Evolutionary conservation across 2,329 filamentous ascomycete genomes (phyloP).

Genomic region (Trichophyton simii): DNA sequence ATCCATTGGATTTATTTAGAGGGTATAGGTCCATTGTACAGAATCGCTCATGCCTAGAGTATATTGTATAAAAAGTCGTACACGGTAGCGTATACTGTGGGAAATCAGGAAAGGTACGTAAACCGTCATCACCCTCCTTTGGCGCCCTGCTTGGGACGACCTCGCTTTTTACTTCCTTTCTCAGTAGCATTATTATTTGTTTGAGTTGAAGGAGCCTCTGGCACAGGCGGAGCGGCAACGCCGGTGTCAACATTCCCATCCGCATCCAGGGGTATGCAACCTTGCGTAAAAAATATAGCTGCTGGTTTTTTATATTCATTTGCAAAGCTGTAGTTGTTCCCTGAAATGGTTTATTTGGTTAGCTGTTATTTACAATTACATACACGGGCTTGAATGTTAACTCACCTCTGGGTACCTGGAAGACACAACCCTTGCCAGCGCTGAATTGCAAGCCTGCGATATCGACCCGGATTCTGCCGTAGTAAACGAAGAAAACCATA

Average conservation of each 20-base stretch:
- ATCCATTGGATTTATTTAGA: neutral
- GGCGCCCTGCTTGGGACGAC: slow-evolving; percentile 9
- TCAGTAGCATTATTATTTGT: neutral
- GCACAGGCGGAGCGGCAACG: slow-evolving; percentile 10
- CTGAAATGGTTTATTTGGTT: slow-evolving; percentile 34
- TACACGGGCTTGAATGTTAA: neutral
- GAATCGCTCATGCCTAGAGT: neutral
- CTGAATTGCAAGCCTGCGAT: slow-evolving; percentile 51
- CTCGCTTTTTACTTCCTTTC: slow-evolving; percentile 8
- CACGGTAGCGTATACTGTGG: neutral
- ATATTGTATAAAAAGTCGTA: neutral
- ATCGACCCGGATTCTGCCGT: slow-evolving; percentile 67
- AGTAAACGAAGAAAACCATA: slow-evolving; percentile 86
- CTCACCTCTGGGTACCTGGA: slow-evolving; percentile 86
- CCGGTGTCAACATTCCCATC: slow-evolving; percentile 19
- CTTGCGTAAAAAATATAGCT: slow-evolving; percentile 85
- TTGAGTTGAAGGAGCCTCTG: neutral
- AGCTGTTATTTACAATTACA: slow-evolving; percentile 1
- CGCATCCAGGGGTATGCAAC: slow-evolving; percentile 45
- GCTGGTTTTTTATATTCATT: slow-evolving; percentile 64
- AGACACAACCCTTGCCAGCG: slow-evolving; percentile 77
- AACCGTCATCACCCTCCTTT: neutral
- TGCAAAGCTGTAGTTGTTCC: slow-evolving; percentile 83
- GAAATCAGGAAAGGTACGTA: neutral
- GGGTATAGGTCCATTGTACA: neutral